Conservation (phyloP, 2,329 filamentous ascomycete species). For the Metarhizium guizhouense region DNA sequence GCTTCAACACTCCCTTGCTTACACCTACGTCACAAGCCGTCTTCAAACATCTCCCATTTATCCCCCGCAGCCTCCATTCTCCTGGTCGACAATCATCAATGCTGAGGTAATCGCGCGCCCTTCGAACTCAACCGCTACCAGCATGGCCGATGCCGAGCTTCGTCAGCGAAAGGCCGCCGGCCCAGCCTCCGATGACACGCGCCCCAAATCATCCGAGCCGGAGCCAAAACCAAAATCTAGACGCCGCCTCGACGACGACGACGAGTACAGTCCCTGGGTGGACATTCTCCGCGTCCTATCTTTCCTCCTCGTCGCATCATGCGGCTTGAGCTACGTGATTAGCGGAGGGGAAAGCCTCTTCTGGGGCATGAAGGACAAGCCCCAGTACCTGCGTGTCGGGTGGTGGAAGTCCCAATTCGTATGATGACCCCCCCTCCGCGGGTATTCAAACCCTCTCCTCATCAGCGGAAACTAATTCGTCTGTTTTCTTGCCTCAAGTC, state of each 20-base stretch:
- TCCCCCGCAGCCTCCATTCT: neutral
- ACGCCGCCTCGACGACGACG: slow-evolving; percentile 32
- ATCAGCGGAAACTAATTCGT: neutral
- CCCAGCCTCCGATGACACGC: slow-evolving; percentile 8
- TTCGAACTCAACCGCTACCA: neutral
- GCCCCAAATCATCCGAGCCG: slow-evolving; percentile 11
- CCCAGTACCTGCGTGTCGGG: slow-evolving; percentile 51
- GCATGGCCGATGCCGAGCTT: slow-evolving; percentile 30
- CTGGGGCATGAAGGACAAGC: slow-evolving; percentile 54
- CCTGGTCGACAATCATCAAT: neutral
- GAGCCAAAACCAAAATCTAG: slow-evolving; percentile 9
- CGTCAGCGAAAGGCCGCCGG: slow-evolving; percentile 33
- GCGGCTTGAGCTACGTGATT: slow-evolving; percentile 66
- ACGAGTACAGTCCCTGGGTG: slow-evolving; percentile 50
- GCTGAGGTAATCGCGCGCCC: neutral
- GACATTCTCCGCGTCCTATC: slow-evolving; percentile 62
- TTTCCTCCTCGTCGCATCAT: slow-evolving; percentile 57
- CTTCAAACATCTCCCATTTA: no score
- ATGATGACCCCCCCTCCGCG: slow-evolving; percentile 15
- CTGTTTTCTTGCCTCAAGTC: slow-evolving; percentile 22
- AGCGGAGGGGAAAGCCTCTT: slow-evolving; percentile 60
- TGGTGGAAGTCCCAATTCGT: slow-evolving; percentile 55
- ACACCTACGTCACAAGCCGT: neutral
- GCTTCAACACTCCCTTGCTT: no score
- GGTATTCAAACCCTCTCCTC: neutral